Base-by-base conservation (phyloP, 1,139 yeast species). In the Debaryomyces fabryi region DNA sequence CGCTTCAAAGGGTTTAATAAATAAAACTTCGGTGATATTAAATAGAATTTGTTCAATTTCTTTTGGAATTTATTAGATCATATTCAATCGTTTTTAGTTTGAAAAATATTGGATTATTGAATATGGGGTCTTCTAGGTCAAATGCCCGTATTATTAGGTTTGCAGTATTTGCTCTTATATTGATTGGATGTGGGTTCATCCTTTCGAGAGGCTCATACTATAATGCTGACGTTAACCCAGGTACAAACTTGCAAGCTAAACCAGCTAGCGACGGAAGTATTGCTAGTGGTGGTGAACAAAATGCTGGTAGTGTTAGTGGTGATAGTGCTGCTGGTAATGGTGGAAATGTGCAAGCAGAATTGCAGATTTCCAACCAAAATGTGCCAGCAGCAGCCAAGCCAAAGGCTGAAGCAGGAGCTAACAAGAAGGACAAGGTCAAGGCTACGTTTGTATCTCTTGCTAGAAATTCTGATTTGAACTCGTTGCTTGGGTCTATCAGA, bases 141-240 rank as follows among this genome's bases (percentile, higher is more conserved):
- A 83, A 82, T 62, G 85, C 88, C 51, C 78, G 88, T 59, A 62
- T 83, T 54, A 68, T 82, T 42, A 71, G 88, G 58, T 83, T 84
- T 58, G 86, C 80, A 38, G 73, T 82, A 41, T 79, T 83, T 60
- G 87, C 88, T 30, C 64, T 78, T 18, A 74, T 82, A 18, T 71
- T 84, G 59, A 70, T 84, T 46, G 68, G 76, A 20, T 81, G 86
- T 60, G 86, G 86, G 15, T 82, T 73, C 60, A 79, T 84, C 46
- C 75, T 84, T 40, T 78, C 88, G 18, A 76, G 79, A 56, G 88
- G 88, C 7, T 77, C 85, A 7, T 69, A 74, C 12, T 73, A 81
- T 46, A 65, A 76, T 38, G 68, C 75, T 39, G 41, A 35, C 36
- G 46, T 47, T n/a, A 35, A 27, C 37, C 58, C 54, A 46, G 57